Percentiles rank a stretch among this genome's conserved stretches.
Conservation (phyloP, 2,329 filamentous ascomycete species). For the Colletotrichum viniferum region DNA sequence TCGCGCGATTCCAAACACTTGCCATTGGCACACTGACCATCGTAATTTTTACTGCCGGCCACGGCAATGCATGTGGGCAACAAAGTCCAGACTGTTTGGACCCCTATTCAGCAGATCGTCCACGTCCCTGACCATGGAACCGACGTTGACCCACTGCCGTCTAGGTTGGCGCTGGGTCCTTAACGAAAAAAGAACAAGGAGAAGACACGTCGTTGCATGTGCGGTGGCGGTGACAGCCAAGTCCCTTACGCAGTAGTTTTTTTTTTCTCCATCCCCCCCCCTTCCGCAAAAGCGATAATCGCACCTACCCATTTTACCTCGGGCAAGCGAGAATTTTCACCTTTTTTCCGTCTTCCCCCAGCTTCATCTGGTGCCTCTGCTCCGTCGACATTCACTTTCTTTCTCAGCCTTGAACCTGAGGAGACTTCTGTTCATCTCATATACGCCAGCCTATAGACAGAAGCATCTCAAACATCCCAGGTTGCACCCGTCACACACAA, state of each 20-base stretch:
- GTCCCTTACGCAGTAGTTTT: background rate
- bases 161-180: background rate
- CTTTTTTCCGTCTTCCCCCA: background rate
- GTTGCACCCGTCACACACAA: background rate
- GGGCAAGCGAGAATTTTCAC: slow-evolving; percentile 3
- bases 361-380: background rate
- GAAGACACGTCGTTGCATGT: slow-evolving; percentile 5
- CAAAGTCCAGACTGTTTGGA: background rate
- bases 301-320: slow-evolving; percentile 1
- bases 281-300: background rate
- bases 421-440: slow-evolving; percentile 5
- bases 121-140: background rate
- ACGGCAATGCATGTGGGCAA: background rate
- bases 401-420: background rate
- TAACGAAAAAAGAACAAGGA: slow-evolving; percentile 1
- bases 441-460: background rate
- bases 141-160: background rate
- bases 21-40: background rate
- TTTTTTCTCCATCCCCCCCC: background rate
- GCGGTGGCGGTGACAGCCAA: slow-evolving; percentile 4
- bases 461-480: background rate
- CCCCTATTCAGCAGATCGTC: slow-evolving; percentile 17
- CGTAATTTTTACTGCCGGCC: background rate
- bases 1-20: slow-evolving; percentile 3
- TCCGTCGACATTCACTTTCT: background rate